A percentile compares a stretch with the other conserved stretches of the same genome.
Evolutionary conservation across 768 basidiomycete species (phyloP).

Genomic region (Pisolithus tinctorius): DNA sequence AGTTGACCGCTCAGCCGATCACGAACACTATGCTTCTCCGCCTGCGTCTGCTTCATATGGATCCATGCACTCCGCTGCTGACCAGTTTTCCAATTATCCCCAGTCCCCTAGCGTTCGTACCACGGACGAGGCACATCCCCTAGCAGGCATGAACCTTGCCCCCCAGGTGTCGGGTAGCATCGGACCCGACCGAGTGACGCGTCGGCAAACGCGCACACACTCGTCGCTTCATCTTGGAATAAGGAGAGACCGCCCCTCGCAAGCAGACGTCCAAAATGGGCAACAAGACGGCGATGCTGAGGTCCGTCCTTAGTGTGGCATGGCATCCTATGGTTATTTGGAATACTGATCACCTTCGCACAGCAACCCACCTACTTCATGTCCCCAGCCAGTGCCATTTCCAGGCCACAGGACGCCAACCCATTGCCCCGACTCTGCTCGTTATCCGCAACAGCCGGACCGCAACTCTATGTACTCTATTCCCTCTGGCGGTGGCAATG

Average conservation of each 20-base stretch:
- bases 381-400: slow-evolving; percentile 27
- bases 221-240: slow-evolving; percentile 28
- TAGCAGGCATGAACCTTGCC: slow-evolving; percentile 21
- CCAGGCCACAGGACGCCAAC: slow-evolving; percentile 36
- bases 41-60: slow-evolving; percentile 15
- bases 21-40: slow-evolving; percentile 28
- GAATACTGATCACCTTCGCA: slow-evolving; percentile 9
- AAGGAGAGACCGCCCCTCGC: slow-evolving; percentile 22
- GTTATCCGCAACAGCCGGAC: slow-evolving; percentile 27
- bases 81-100: slow-evolving; percentile 22
- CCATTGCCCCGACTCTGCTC: slow-evolving; percentile 26
- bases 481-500: slow-evolving; percentile 12
- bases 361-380: slow-evolving; percentile 29
- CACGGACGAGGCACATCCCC: slow-evolving; percentile 21
- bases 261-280: slow-evolving; percentile 5
- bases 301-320: slow-evolving; percentile 8
- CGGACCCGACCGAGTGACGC: slow-evolving; percentile 45
- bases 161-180: slow-evolving; percentile 44
- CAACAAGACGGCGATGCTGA: slow-evolving; percentile 22
- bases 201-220: slow-evolving; percentile 36
- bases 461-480: slow-evolving; percentile 25
- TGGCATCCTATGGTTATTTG: not conserved
- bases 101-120: slow-evolving; percentile 25
- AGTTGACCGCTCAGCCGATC: slow-evolving; percentile 34
- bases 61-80: slow-evolving; percentile 15